Percentiles rank a stretch among this genome's conserved stretches.
Conservation (phyloP, 768 basidiomycete species). For the Pisolithus tinctorius region DNA sequence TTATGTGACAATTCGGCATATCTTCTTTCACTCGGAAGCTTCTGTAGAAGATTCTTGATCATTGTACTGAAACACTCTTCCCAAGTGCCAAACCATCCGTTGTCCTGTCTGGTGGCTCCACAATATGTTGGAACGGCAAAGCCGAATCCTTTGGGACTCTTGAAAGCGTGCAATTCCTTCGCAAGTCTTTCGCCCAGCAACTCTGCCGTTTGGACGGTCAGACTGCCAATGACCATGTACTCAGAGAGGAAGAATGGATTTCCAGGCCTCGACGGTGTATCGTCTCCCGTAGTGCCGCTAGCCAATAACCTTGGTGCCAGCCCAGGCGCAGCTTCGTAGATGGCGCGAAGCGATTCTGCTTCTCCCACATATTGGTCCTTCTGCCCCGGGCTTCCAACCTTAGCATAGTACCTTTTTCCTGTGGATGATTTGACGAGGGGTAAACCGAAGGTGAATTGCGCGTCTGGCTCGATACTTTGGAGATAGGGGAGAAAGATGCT, state of each 20-base stretch:
- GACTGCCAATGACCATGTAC: constrained; percentile 52
- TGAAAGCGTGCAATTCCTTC: constrained; percentile 53
- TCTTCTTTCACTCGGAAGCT: constrained; percentile 35
- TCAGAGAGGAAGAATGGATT: constrained; percentile 67
- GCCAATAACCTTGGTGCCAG: constrained; percentile 54
- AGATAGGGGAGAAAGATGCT: constrained; percentile 38
- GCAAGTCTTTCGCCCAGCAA: constrained; percentile 57
- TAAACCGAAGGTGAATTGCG: constrained; percentile 37
- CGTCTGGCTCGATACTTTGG: constrained; percentile 42
- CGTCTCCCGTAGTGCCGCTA: constrained; percentile 31
- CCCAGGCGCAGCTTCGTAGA: constrained; percentile 58
- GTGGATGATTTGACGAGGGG: constrained; percentile 51
- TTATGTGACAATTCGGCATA: constrained; percentile 44
- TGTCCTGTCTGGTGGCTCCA: constrained; percentile 60
- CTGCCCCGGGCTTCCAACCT: constrained; percentile 46
- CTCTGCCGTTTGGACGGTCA: constrained; percentile 41
- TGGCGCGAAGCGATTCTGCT: constrained; percentile 59
- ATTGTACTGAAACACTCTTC: constrained; percentile 58
- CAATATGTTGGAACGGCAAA: constrained; percentile 74
- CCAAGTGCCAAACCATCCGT: constrained; percentile 73
- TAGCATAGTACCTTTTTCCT: constrained; percentile 56
- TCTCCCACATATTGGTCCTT: constrained; percentile 65
- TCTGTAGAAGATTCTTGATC: constrained; percentile 50
- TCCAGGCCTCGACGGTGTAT: constrained; percentile 26
- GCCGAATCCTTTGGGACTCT: constrained; percentile 55